phyloP scores from a whole-genome alignment of 1,139 yeast genomes.

The Saccharomyces hybrid region DNA sequence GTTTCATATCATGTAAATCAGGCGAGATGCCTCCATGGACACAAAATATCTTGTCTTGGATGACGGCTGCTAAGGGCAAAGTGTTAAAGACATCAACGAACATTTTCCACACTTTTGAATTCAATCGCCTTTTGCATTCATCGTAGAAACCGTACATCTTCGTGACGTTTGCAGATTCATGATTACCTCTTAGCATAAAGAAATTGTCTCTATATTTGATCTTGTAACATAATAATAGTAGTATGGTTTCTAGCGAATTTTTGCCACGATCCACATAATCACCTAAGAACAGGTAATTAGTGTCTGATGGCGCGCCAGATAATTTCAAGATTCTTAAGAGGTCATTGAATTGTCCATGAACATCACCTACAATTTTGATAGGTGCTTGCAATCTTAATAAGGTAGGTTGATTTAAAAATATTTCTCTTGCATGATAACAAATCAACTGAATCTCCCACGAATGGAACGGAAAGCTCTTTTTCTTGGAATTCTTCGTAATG shows the following conservation, averaged over 20 bases:
- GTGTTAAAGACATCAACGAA: constrained; percentile 81
- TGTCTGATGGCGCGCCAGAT: constrained; percentile 74
- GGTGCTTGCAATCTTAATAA: constrained; percentile 73
- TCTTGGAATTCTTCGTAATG: constrained; percentile 4
- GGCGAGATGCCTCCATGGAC: constrained; percentile 90
- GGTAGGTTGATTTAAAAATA: constrained; percentile 71
- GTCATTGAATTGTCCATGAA: constrained; percentile 80
- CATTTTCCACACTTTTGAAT: constrained; percentile 64
- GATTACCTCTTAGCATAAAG: constrained; percentile 78
- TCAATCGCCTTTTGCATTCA: constrained; percentile 68
- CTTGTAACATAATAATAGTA: constrained; percentile 64
- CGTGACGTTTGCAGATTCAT: constrained; percentile 77
- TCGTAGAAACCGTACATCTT: constrained; percentile 84
- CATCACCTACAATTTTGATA: constrained; percentile 80
- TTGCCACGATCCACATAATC: constrained; percentile 86
- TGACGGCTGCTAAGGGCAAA: constrained; percentile 79
- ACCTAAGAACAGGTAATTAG: constrained; percentile 73
- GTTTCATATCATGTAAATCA: constrained; percentile 53
- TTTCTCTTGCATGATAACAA: constrained; percentile 59
- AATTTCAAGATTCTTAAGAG: constrained; percentile 63
- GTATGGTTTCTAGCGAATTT: constrained; percentile 72
- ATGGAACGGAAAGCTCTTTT: constrained; percentile 32
- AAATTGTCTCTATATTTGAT: constrained; percentile 78
- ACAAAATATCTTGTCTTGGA: constrained; percentile 78
- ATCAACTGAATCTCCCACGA: constrained; percentile 56